phyloP scores from a whole-genome alignment of 306 rosid species.

The Acmispon strigosus region DNA sequence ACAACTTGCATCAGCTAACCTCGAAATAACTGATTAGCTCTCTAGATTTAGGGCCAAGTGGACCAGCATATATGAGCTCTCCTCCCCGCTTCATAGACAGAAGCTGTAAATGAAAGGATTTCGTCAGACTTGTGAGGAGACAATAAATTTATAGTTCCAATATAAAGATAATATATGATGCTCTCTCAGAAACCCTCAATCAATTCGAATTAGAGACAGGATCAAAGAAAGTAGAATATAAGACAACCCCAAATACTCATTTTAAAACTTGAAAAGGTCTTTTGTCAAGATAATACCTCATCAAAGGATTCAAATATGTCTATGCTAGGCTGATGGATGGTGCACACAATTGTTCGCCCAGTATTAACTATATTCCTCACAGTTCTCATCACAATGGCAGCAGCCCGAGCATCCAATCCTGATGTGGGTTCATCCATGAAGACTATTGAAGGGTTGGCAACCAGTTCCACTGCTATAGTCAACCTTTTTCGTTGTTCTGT shows the following conservation, averaged over 20 bases:
- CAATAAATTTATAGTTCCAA: background rate
- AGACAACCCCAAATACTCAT: background rate
- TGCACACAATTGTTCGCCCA: constrained; percentile 96
- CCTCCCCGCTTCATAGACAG: constrained; percentile 97
- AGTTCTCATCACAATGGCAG: constrained; percentile 99
- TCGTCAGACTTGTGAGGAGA: constrained; percentile 7
- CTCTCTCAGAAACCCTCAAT: background rate
- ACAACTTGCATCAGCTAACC: constrained; percentile 43
- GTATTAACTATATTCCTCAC: constrained; percentile 96
- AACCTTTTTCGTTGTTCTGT: constrained; percentile 92
- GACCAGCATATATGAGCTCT: constrained; percentile 97
- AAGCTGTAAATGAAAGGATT: constrained; percentile 56
- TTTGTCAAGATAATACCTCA: constrained; percentile 47
- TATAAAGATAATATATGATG: background rate
- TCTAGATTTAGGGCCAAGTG: constrained; percentile 83
- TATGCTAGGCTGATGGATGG: constrained; percentile 97
- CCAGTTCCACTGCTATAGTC: constrained; percentile 94
- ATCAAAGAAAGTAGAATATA: background rate
- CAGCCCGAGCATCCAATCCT: constrained; percentile 94
- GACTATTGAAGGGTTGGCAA: constrained; percentile 87
- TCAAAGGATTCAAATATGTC: constrained; percentile 99
- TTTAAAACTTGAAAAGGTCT: constrained; percentile 4
- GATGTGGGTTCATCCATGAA: constrained; percentile 99
- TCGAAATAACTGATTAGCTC: constrained; percentile 83
- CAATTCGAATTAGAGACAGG: background rate